Base-by-base conservation (phyloP, 1,284 basidiomycete species). In the Rhodofomes roseus region DNA sequence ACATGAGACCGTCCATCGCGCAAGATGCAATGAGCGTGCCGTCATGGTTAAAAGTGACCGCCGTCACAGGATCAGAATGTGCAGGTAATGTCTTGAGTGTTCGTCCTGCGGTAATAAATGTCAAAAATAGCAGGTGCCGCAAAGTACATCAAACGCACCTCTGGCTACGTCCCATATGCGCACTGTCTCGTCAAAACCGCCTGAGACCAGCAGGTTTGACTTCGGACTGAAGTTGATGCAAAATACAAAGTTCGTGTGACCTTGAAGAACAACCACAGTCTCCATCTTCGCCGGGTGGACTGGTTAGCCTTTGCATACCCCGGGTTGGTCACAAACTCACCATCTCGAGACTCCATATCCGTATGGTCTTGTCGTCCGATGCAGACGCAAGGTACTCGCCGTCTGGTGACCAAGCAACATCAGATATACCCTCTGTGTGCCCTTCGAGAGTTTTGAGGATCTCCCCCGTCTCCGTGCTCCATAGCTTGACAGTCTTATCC, bases 1-100 rank as follows among this genome's bases (percentile, higher is more conserved):
- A 96, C 95, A 99, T 96, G 53, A 98, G 76, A 1, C 96, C 96
- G 74, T 99, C 97, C 86, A 96, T 97, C 22, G 93, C 92, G 64
- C 90, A 93, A 7, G 93, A 96, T 1, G 95, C 90, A 41, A 99
- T 90, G 64, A 98, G 86, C 2, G 93, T 95, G 1, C 97, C 97
- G 67, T 99, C 96, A 56, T 90, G 82, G 74, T 93, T 98, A 79
- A 98, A 99, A 59, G 86, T 86, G 1, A 98, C 93, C 11, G 90
- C 88, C 55, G 94, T 96, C 22, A 99, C 94, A 12, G 97, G 95
- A 72, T 99, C 97, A 0, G 94, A 95, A 78, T 99, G 97, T 0
- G 97, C 97, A 18, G 96, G 93, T 6, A 98, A 76, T 5, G 89
- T 86, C 70, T 91, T 89, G 67, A 96, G 73, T 3, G 86, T 85